A percentile compares a stretch with the other conserved stretches of the same genome.
These are phyloP conservation scores for Exophiala calicioides DNA, from an alignment of 2,329 filamentous ascomycete genomes.

Conservation along the genomic window DNA sequence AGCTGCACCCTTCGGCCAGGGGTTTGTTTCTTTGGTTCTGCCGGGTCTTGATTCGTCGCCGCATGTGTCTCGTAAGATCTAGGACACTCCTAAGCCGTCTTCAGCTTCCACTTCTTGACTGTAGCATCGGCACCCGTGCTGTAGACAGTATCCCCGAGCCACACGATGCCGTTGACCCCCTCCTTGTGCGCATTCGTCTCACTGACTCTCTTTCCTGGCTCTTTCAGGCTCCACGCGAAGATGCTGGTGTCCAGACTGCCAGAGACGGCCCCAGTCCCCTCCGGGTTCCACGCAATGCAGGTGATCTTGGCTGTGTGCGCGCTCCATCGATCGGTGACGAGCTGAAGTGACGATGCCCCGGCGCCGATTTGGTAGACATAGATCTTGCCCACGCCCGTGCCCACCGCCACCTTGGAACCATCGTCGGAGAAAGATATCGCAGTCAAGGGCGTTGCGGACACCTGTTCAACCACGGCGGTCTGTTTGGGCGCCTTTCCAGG, in stretches of 20 bases:
- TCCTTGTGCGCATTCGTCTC: conserved; percentile 91
- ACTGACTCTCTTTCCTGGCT: conserved; percentile 82
- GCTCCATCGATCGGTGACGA: conserved; percentile 76
- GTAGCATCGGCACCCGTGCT: conserved; percentile 85
- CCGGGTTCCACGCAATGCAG: conserved; percentile 73
- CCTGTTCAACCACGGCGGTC: conserved; percentile 57
- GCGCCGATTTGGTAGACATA: conserved; percentile 69
- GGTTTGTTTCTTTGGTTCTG: no score
- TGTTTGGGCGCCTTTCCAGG: conserved; percentile 59
- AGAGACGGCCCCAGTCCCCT: conserved; percentile 76
- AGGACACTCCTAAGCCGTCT: conserved; percentile 41
- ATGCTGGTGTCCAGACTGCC: conserved; percentile 89
- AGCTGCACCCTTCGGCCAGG: no score
- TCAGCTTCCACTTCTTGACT: conserved; percentile 81
- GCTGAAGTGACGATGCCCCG: conserved; percentile 43
- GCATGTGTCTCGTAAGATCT: conserved; percentile 9
- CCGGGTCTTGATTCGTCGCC: no score
- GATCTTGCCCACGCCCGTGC: conserved; percentile 84
- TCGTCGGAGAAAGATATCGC: conserved; percentile 79
- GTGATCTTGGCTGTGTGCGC: conserved; percentile 70
- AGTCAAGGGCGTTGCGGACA: conserved; percentile 71
- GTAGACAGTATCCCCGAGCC: conserved; percentile 70
- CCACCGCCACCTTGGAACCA: conserved; percentile 76
- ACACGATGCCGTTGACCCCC: conserved; percentile 83
- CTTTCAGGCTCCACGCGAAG: conserved; percentile 83